Base-by-base conservation (phyloP, 768 basidiomycete genomes). In the Amanita thiersii region DNA sequence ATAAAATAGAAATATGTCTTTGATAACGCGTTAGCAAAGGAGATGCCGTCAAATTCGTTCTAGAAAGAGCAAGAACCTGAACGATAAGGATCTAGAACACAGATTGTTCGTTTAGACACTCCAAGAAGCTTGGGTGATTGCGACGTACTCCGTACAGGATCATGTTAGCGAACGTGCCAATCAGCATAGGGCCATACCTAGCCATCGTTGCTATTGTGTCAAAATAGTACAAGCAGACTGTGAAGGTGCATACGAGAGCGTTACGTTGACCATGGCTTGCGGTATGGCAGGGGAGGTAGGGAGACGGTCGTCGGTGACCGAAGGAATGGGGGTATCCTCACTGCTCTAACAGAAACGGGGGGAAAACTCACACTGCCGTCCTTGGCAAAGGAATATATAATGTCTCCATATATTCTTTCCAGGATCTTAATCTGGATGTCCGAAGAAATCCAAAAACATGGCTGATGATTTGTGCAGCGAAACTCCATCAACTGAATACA, bases 151-250 rank as follows among this genome's bases (percentile, higher is more conserved):
- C 70, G 46, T 66, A 72, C 25, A 72, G 59, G 47, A 72, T 63
- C 56, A 67, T 63, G 44, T 70, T 69, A 26, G 63, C 48, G 44
- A 60, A 65, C 12, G 58, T 57, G 20, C 68, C 69, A 40, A 69
- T 54, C 26, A 69, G 57, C 65, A 71, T 68, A 8, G 69, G 68
- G 14, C 69, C 69, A 50, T 63, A 68, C 25, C 69, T 68, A 41
- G n/a, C n/a, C n/a, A n/a, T n/a, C n/a, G n/a, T n/a, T n/a, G n/a
- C n/a, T 17, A 2, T 5, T 19, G n/a, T 15, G 21, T 26, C 20
- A 30, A 14, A 5, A 37, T 24, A 40, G 29, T 20, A 23, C 9
- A 14, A 25, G 18, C 7, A n/a, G 20, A 17, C 35, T 1, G n/a
- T 15, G 14, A 8, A 17, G 31, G 24, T 17, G 53, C 61, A 45